These are phyloP conservation scores for Mayamaea pseudoterrestris DNA, from an alignment of 108 stramenopile species.

Conservation along the genomic window DNA sequence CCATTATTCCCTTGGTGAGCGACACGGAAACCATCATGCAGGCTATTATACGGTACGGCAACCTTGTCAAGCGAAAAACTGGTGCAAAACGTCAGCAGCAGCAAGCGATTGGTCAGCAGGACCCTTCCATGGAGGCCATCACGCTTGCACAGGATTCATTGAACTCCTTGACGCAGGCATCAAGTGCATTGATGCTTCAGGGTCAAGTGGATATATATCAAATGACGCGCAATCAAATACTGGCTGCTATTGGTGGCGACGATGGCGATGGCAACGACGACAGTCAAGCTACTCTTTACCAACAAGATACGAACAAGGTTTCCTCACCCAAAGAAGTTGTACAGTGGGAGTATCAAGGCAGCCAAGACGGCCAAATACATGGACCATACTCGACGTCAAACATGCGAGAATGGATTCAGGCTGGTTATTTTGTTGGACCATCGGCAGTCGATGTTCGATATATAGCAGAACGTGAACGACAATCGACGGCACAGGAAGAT, in stretches of 20 bases:
- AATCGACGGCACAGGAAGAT: conserved; percentile 27
- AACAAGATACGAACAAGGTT: conserved; percentile 6
- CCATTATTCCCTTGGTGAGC: conserved; percentile 33
- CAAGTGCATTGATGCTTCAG: conserved; percentile 51
- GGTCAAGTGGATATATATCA: conserved; percentile 67
- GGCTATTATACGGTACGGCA: conserved; percentile 55
- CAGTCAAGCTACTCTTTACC: background rate
- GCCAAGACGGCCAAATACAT: conserved; percentile 22
- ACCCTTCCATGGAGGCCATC: background rate
- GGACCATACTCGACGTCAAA: conserved; percentile 70
- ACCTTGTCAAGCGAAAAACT: conserved; percentile 15
- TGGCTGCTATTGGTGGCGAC: conserved; percentile 16
- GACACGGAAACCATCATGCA: conserved; percentile 44
- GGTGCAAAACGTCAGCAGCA: too few species aligned
- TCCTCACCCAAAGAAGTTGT: conserved; percentile 25
- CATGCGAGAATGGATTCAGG: conserved; percentile 64
- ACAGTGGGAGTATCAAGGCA: conserved; percentile 19
- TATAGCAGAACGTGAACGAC: background rate
- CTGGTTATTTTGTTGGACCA: conserved; percentile 72
- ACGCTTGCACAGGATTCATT: conserved; percentile 1
- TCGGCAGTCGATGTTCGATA: conserved; percentile 31
- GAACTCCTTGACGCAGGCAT: conserved; percentile 10
- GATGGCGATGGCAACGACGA: conserved; percentile 4
- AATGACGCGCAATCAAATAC: conserved; percentile 34
- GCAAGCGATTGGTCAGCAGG: conserved; percentile 7